Evolutionary conservation across 164 flowering plant species (phyloP), one percentile per base, ranked within the genome.

Genomic region (Tinospora cordifolia): DNA sequence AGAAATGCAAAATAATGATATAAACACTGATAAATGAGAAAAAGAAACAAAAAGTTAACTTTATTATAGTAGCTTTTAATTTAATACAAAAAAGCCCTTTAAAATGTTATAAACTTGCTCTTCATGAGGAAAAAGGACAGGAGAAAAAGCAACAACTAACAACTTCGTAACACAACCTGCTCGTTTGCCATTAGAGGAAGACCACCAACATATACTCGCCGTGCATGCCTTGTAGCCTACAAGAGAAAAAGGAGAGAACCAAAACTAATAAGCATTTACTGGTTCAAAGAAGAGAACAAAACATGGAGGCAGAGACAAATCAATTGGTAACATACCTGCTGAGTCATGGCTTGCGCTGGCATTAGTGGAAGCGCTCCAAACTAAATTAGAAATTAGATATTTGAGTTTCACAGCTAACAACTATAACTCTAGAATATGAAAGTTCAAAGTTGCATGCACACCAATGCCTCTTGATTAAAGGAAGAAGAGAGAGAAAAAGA

Each of bases 151-250:
- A 44, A 44, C 9, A 44, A 13, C 47, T 9, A 9, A 44, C 47
- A 44, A 44, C 47, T 14, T 44, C 9, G 10, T 34, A 67, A 58
- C 12, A 71, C 49, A 47, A 91, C 95, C 93, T 91, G 95, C 79
- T 92, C 97, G 83, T 92, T 90, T 30, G 93, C 90, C 74, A 80
- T 19, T 13, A 93, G 92, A 77, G 95, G 88, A 75, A 92, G 92
- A 19, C 95, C 97, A 74, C 97, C 93, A 80, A 92, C 93, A 83
- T 92, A 92, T 11, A 89, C 93, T 65, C 92, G 85, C 10, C 97
- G 93, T 66, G 97, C 97, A 83, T 90, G 97, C 75, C 96, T 83
- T 22, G 97, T 92, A 70, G 97, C 97, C 96, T 92, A 58, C 27
- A 57, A 75, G 63, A 36, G 1, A 39, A 25, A 60, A 72, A 22